Base-by-base conservation (phyloP, 2,329 filamentous ascomycete genomes). In the Rhexocercosporidium sp. region DNA sequence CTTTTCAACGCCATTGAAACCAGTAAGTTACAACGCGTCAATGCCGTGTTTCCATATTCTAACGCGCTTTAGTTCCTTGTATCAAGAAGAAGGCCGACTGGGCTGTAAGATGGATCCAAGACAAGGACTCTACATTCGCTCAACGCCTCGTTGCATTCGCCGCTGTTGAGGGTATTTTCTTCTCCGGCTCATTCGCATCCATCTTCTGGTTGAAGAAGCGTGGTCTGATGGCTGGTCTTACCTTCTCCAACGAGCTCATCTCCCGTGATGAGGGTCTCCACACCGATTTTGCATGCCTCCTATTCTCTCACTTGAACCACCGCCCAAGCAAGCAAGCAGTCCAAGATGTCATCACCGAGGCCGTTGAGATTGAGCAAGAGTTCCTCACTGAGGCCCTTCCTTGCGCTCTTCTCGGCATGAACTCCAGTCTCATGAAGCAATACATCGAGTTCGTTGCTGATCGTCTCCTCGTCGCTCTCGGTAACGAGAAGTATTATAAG, bases 201-300 rank as follows among this genome's bases (percentile, higher is more conserved):
- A 98, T 99, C 84, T 99, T 99, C 88, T 99, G 96, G 96, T 87
- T 99, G 78, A 99, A 98, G 92, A 99, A 99, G 91, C 96, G 96
- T 81, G 96, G 96, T 75, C 90, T 99, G 74, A 99, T 99, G 96
- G 92, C 96, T 57, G 96, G 96, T 75, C 88, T 99, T 70, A 98
- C 96, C 75, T 99, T 99, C 86, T 98, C 96, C 80, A 99, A 99
- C 85, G 96, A 99, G 86, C 92, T 99, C 78, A 99, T 99, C 85
- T 99, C 96, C 70, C 95, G 96, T 84, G 96, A 99, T 76, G 96
- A 99, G 87, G 96, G 96, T 81, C 93, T 99, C 75, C 96, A 99
- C 88, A 99, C 96, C 71, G 96, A 99, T 85, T 99, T 99, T 77
- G 96, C 96, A 74, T 99, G 96, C 82, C 87, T 99, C 65, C 85